Base-by-base conservation (phyloP, 192 early-diverging fungal genomes). In the Backusella westeae region DNA sequence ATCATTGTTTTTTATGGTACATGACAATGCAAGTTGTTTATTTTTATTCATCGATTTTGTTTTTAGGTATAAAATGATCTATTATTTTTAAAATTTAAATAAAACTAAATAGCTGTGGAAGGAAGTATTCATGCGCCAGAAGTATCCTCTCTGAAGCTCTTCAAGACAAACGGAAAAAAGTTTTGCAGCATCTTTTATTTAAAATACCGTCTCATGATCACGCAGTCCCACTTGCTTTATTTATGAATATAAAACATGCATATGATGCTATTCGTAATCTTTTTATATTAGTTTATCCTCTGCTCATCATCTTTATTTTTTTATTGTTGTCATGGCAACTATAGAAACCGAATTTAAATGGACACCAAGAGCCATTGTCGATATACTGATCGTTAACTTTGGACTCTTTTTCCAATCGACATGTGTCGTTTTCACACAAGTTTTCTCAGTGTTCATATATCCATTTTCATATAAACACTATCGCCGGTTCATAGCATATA, bases 371-470 rank as follows among this genome's bases (percentile, higher is more conserved):
- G 17, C 71, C 0, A 67, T 74, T n/a, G 8, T 79, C 21, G 67
- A 69, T 7, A 44, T 79, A 65, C 14, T 74, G 6, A 19, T 69
- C 6, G 68, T 74, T 19, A 73, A 79, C 42, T 67, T 67, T 59
- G 78, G 78, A 10, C 68, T 80, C 19, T 72, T 80, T 34, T 75
- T 77, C 34, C 82, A 83, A 21, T 79, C 81, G 23, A 67, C 71
- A 14, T 76, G 74, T 39, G 72, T 71, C 14, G 70, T 72, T 26
- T 53, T 78, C 9, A 72, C 69, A 15, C 75, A 79, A 53, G 19
- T 75, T 15, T 67, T 79, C 19, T 29, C 63, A 19, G 35, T 73
- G 35, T 49, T 63, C 26, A 29, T 53, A 38, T 71, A 56, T 59
- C 66, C 71, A 19, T 44, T 38, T 7, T 10, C 15, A 34, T 59